Percentiles rank a stretch among this genome's conserved stretches.
phyloP scores from a whole-genome alignment of 192 early-diverging fungal genomes.

The Mortierella claussenii region DNA sequence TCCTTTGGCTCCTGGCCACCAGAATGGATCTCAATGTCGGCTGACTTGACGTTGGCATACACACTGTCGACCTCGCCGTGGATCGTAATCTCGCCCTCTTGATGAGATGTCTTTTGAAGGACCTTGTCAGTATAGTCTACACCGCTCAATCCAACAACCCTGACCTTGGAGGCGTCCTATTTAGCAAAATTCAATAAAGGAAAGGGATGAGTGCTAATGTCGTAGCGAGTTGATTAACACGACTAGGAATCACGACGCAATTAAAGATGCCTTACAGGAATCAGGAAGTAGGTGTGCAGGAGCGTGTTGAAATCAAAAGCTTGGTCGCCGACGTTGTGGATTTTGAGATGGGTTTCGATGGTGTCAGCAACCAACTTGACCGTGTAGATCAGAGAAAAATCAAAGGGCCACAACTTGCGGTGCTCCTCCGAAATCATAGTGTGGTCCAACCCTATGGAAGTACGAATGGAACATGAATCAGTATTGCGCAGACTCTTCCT shows the following conservation, averaged over 20 bases:
- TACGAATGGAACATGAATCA: neutral
- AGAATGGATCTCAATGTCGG: slow-evolving; percentile 43
- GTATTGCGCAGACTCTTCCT: neutral
- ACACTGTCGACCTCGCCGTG: slow-evolving; percentile 86
- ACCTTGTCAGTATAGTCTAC: slow-evolving; percentile 80
- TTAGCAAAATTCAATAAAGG: neutral
- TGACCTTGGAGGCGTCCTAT: slow-evolving; percentile 70
- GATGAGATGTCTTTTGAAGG: slow-evolving; percentile 15
- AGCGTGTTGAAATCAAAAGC: slow-evolving; percentile 87
- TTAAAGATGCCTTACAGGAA: slow-evolving; percentile 60
- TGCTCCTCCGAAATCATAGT: slow-evolving; percentile 65
- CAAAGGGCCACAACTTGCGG: slow-evolving; percentile 71
- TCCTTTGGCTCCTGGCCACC: slow-evolving; percentile 1
- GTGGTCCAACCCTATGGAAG: slow-evolving; percentile 60
- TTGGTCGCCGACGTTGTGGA: slow-evolving; percentile 78
- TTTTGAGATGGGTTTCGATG: slow-evolving; percentile 75
- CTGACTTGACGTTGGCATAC: slow-evolving; percentile 73
- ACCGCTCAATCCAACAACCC: slow-evolving; percentile 75
- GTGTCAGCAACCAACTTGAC: slow-evolving; percentile 79
- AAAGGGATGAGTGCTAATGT: no score
- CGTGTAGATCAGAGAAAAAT: slow-evolving; percentile 82
- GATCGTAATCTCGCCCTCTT: slow-evolving; percentile 65
- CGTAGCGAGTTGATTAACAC: no score
- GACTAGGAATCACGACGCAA: no score
- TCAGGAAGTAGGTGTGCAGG: slow-evolving; percentile 92